Evolutionary conservation across 1,139 yeast genomes (phyloP), one percentile per base, ranked within the genome.

Genomic region (Suhomyces wounanorum): DNA sequence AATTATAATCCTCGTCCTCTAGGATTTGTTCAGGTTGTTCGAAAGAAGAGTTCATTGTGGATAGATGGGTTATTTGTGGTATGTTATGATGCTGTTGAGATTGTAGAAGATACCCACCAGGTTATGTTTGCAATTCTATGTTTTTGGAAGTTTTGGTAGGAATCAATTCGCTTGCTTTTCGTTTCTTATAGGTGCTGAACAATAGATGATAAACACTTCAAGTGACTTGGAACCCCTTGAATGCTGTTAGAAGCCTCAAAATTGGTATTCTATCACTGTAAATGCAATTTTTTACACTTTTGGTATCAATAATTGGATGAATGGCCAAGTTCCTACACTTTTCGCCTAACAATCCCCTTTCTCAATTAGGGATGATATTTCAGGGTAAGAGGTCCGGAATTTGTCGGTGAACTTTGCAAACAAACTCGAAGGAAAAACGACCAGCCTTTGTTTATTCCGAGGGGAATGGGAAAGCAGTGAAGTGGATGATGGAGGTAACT

Each of bases 1-100:
- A 43, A 28, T 47, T 46, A 36, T 35, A 40, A 41, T 50, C 52
- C 8, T 46, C 52, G 16, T 46, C 50, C 8, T 47, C 49, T 9
- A 50, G 50, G 21, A 44, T 46, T 6, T 41, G 48, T 13, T 50
- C 33, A 4, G 47, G 44, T 36, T 40, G 43, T 33, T 43, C 46
- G 36, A 33, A 45, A n/a, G 37, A 38, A 4, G 43, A 14, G 16
- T 26, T 43, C 46, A 43, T 47, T 25, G 17, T 42, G 39, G 6
- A 28, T 2, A 6, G 5, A 13, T 30, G n/a, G 10, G 10, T 26
- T 26, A 26, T 26, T 8, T 26, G 30, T 2, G 10, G 13, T 4
- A 11, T 13, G 8, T 23, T 21, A 11, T 38, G 17, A 5, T 4
- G 11, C 23, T n/a, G 10, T n/a, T 5, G 8, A 26, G 6, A 8